phyloP scores from a whole-genome alignment of 1,284 basidiomycete genomes.

The Laetiporus sulphureus region DNA sequence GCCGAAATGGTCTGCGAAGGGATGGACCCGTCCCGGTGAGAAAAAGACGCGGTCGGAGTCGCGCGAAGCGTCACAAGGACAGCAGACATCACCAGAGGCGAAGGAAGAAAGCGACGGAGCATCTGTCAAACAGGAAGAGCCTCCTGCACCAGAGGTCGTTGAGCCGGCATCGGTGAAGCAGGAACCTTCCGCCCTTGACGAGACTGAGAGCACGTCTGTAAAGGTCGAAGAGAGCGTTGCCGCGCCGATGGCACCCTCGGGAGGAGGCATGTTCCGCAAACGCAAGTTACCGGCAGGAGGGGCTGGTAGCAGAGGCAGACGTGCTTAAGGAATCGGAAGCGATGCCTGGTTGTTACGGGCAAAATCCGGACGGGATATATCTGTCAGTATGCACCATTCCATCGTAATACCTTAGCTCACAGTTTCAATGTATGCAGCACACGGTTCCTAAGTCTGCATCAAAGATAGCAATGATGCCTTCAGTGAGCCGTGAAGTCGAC shows the following conservation, averaged over 20 bases:
- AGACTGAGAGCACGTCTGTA: not conserved
- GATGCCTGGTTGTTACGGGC: too few species aligned
- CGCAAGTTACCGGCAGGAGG: constrained; percentile 31
- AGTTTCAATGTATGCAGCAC: too few species aligned
- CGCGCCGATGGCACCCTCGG: constrained; percentile 12
- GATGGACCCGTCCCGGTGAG: constrained; percentile 31
- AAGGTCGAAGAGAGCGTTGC: constrained; percentile 12
- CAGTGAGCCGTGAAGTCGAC: too few species aligned
- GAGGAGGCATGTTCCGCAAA: constrained; percentile 36
- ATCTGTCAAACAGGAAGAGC: not conserved
- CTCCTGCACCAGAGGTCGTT: constrained; percentile 4
- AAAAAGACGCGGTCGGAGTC: not conserved
- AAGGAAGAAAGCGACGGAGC: constrained; percentile 13
- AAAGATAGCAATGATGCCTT: too few species aligned
- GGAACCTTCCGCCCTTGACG: constrained; percentile 10
- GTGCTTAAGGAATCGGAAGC: constrained; percentile 13
- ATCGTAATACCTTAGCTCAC: too few species aligned
- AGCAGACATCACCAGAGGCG: constrained; percentile 1
- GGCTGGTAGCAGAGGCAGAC: constrained; percentile 25
- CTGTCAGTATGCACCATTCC: too few species aligned
- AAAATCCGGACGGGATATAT: too few species aligned
- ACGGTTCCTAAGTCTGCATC: too few species aligned
- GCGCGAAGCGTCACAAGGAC: not conserved
- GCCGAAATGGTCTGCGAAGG: constrained; percentile 32
- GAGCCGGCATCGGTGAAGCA: constrained; percentile 9